Evolutionary conservation across 2,329 filamentous ascomycete species (phyloP).

Genomic region (Rachicladosporium sp.): DNA sequence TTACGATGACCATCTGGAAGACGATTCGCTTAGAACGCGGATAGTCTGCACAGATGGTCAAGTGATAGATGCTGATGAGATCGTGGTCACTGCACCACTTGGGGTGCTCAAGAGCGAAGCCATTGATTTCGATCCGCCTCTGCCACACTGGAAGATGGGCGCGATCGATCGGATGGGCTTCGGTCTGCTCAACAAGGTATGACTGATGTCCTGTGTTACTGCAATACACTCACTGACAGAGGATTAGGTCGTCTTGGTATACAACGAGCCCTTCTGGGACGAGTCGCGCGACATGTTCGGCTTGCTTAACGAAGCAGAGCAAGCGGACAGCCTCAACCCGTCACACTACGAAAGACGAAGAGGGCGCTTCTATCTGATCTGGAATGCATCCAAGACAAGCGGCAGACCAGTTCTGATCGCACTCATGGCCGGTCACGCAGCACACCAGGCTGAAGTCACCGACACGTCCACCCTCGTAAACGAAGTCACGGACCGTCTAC

Average conservation of each 20-base stretch:
- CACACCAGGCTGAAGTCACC: slow-evolving; percentile 70
- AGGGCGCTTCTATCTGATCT: slow-evolving; percentile 95
- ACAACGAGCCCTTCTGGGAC: slow-evolving; percentile 85
- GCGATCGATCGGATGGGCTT: slow-evolving; percentile 79
- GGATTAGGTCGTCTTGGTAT: slow-evolving; percentile 61
- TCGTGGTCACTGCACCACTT: slow-evolving; percentile 79
- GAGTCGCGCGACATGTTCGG: slow-evolving; percentile 84
- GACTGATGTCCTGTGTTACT: too few species aligned
- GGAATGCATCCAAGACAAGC: slow-evolving; percentile 84
- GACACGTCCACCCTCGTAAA: slow-evolving; percentile 62
- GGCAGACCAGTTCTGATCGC: slow-evolving; percentile 77
- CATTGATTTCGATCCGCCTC: slow-evolving; percentile 73
- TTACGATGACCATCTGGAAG: slow-evolving; percentile 28
- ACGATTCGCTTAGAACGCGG: slow-evolving; percentile 37
- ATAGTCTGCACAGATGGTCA: slow-evolving; percentile 70
- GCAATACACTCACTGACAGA: slow-evolving; percentile 8
- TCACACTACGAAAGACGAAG: slow-evolving; percentile 65
- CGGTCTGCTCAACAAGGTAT: slow-evolving; percentile 79
- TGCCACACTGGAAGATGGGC: slow-evolving; percentile 76
- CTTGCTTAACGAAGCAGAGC: slow-evolving; percentile 62
- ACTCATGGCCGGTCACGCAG: slow-evolving; percentile 90
- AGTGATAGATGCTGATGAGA: slow-evolving; percentile 66
- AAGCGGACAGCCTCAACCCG: slow-evolving; percentile 60
- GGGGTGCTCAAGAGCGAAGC: slow-evolving; percentile 78
- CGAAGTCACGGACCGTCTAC: slow-evolving; percentile 70